Evolutionary conservation across 73 alveolate genomes (phyloP).

Genomic region (Symbiodinium pilosum): DNA sequence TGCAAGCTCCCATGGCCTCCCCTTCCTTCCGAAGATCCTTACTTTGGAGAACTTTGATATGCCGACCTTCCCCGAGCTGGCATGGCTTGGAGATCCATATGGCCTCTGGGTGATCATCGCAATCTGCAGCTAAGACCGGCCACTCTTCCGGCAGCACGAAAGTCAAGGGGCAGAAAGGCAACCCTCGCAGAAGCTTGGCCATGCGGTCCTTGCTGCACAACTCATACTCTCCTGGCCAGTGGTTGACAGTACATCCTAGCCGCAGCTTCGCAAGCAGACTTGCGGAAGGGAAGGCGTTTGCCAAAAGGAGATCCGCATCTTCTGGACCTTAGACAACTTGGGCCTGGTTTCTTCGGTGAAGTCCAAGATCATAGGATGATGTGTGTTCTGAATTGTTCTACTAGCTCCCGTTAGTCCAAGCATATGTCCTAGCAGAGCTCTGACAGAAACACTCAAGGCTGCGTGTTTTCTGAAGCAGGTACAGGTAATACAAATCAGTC

Average conservation of each 20-base stretch:
- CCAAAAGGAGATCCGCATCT: conserved; percentile 21
- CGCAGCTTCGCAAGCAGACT: background rate
- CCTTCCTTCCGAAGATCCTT: background rate
- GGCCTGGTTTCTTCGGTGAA: too few relatives aligned
- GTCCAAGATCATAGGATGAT: too few relatives aligned
- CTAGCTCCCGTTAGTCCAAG: too few relatives aligned
- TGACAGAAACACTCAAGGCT: too few relatives aligned
- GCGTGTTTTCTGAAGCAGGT: too few relatives aligned
- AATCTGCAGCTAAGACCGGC: background rate
- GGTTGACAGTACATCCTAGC: conserved; percentile 52
- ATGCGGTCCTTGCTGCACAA: conserved; percentile 75
- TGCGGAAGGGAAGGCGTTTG: conserved; percentile 69
- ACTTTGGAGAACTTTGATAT: background rate
- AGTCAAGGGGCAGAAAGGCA: conserved; percentile 54
- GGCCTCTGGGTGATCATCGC: background rate
- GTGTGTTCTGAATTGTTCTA: too few relatives aligned
- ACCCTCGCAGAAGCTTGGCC: conserved; percentile 29
- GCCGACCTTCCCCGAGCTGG: conserved; percentile 88
- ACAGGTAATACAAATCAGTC: too few relatives aligned
- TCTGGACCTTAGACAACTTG: too few relatives aligned
- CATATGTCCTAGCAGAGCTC: too few relatives aligned
- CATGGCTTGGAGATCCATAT: conserved; percentile 73
- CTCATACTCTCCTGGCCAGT: conserved; percentile 83
- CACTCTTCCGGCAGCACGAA: conserved; percentile 51
- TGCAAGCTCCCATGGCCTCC: background rate